Evolutionary conservation across 805 yeast genomes (phyloP).

Genomic region (Ogataea neopini): DNA sequence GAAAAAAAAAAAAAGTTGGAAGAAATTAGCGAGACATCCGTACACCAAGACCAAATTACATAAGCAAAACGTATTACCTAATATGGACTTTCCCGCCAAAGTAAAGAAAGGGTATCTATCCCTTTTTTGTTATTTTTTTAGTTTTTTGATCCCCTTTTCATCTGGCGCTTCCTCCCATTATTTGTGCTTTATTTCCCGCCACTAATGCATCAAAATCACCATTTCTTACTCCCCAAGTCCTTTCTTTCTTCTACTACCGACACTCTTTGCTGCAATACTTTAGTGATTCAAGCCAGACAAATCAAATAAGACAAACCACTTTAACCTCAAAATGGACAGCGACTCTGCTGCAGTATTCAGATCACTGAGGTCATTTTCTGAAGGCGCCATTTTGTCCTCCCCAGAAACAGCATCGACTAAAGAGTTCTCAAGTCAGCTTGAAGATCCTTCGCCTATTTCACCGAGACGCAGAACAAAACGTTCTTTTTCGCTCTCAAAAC

Average conservation of each 20-base stretch:
- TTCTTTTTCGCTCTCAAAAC: constrained; percentile 13
- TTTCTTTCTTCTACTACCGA: background rate
- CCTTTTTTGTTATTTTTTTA: background rate
- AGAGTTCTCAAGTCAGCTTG: background rate
- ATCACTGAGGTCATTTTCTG: constrained; percentile 2
- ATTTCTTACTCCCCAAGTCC: background rate
- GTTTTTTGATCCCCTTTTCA: background rate
- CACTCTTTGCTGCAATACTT: constrained; percentile 1
- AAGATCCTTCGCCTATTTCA: background rate
- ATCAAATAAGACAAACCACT: background rate
- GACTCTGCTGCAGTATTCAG: background rate
- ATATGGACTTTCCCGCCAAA: background rate
- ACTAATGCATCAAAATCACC: too few species aligned
- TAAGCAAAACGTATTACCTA: background rate
- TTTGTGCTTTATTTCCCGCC: background rate
- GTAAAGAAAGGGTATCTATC: background rate
- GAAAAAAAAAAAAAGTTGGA: background rate
- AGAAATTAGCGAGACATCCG: background rate
- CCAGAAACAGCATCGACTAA: constrained; percentile 4
- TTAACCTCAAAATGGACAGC: background rate
- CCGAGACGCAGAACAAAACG: constrained; percentile 5
- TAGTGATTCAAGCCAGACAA: background rate
- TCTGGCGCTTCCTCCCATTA: background rate
- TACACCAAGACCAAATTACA: background rate
- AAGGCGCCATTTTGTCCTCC: constrained; percentile 2